Conservation (phyloP, 768 basidiomycete species). For the Gelatoporia subvermispora region DNA sequence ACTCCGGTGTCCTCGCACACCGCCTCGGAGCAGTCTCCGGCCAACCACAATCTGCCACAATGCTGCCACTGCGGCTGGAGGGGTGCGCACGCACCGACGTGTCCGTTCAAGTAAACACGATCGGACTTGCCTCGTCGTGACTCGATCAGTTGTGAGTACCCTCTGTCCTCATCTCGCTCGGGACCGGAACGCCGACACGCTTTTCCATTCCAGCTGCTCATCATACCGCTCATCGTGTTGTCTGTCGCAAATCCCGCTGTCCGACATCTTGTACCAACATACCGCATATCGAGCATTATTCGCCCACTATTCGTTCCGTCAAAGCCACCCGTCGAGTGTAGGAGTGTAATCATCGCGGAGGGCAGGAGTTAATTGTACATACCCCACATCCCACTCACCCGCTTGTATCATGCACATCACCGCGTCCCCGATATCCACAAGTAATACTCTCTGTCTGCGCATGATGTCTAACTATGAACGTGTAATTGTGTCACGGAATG, state of each 20-base stretch:
- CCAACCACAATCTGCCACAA: conserved; percentile 60
- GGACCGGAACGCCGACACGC: neutral
- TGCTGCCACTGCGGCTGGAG: conserved; percentile 78
- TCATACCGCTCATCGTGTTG: conserved; percentile 16
- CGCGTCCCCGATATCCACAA: conserved; percentile 6
- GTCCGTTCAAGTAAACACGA: conserved; percentile 55
- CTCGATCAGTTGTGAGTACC: conserved; percentile 1
- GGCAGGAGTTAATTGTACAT: conserved; percentile 13
- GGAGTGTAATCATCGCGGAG: conserved; percentile 5
- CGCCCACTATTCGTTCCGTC: conserved; percentile 9
- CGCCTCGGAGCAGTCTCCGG: conserved; percentile 25
- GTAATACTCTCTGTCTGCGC: neutral
- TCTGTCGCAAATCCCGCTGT: conserved; percentile 17
- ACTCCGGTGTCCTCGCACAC: conserved; percentile 21
- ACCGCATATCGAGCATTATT: conserved; percentile 10
- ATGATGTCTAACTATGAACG: no score
- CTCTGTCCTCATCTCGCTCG: conserved; percentile 1
- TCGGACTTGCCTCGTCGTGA: conserved; percentile 6
- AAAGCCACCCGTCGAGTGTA: neutral
- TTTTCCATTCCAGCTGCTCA: conserved; percentile 5
- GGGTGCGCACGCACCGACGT: conserved; percentile 51
- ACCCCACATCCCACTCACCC: conserved; percentile 11
- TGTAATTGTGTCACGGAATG: neutral
- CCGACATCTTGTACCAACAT: conserved; percentile 24
- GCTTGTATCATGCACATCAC: conserved; percentile 12